Conservation (phyloP, 1,139 yeast species). For the Zygosaccharomyces sapae region DNA sequence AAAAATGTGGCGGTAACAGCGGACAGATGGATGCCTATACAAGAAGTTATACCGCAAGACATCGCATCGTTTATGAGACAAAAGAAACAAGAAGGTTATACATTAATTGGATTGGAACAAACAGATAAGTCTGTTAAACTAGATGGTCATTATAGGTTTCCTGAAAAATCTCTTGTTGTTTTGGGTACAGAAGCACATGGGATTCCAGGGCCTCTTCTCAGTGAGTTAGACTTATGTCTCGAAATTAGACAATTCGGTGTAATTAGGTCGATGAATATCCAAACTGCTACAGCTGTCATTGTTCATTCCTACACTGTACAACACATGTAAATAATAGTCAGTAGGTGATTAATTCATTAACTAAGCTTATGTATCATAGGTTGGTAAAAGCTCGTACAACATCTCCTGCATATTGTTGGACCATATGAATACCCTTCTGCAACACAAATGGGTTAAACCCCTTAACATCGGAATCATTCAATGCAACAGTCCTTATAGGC, state of each 20-base stretch:
- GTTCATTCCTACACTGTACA: slow-evolving; percentile 88
- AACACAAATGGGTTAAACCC: slow-evolving; percentile 30
- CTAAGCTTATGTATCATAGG: slow-evolving; percentile 3
- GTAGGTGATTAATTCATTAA: slow-evolving; percentile 23
- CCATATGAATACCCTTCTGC: slow-evolving; percentile 26
- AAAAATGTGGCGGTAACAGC: slow-evolving; percentile 90
- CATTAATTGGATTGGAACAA: slow-evolving; percentile 85
- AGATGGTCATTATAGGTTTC: slow-evolving; percentile 63
- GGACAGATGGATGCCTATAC: slow-evolving; percentile 92
- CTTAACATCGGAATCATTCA: slow-evolving; percentile 36
- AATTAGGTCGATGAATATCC: slow-evolving; percentile 90
- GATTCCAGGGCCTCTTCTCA: slow-evolving; percentile 78
- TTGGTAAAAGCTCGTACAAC: slow-evolving; percentile 27
- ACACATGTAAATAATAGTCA: slow-evolving; percentile 44
- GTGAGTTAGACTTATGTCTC: slow-evolving; percentile 80
- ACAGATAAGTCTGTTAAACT: slow-evolving; percentile 80
- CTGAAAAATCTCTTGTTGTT: slow-evolving; percentile 69
- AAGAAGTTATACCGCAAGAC: slow-evolving; percentile 58
- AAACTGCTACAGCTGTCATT: slow-evolving; percentile 90
- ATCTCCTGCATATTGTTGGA: slow-evolving; percentile 30
- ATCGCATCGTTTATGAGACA: slow-evolving; percentile 54
- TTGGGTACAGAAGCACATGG: slow-evolving; percentile 90
- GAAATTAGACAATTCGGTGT: slow-evolving; percentile 93
- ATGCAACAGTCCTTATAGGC: slow-evolving; percentile 56
- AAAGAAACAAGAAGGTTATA: slow-evolving; percentile 76